These are phyloP conservation scores for Chlamydomonas schloesseri DNA, from an alignment of 139 green algal genomes.

Conservation along the genomic window DNA sequence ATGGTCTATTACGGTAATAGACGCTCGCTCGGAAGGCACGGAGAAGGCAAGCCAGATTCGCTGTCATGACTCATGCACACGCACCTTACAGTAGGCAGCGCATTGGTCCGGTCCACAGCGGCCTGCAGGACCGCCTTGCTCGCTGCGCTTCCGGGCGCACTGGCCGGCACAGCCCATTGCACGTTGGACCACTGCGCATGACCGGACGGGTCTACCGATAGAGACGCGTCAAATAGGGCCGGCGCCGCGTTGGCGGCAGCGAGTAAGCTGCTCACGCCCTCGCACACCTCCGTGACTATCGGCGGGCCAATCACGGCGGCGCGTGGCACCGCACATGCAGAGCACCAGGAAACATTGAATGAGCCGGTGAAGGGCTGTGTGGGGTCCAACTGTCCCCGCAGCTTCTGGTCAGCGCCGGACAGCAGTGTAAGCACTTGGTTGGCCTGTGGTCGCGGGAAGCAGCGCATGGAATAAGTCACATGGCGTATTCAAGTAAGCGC, in stretches of 20 bases:
- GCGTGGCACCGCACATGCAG: neutral
- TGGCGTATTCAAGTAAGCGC: too few species aligned
- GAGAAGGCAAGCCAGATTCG: neutral
- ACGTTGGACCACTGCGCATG: neutral
- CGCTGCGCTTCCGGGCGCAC: neutral
- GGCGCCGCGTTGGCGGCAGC: neutral
- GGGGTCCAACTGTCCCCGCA: neutral
- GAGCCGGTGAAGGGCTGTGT: neutral
- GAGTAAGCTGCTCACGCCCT: neutral
- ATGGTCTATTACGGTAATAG: too few species aligned
- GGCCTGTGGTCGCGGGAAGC: neutral
- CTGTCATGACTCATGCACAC: neutral
- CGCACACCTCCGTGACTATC: neutral
- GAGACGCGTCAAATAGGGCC: slow-evolving; percentile 19
- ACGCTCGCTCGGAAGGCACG: too few species aligned
- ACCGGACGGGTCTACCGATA: slow-evolving; percentile 12
- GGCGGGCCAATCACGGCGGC: neutral
- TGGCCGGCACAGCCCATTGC: neutral
- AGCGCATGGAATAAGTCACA: neutral
- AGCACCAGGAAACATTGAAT: neutral
- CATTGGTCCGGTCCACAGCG: neutral
- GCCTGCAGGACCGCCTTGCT: neutral
- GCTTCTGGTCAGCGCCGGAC: neutral
- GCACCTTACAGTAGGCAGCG: neutral
- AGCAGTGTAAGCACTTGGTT: neutral